Percentiles rank a stretch among this genome's conserved stretches.
phyloP scores from a whole-genome alignment of 345 rosid genomes.

The Corchorus capsularis region DNA sequence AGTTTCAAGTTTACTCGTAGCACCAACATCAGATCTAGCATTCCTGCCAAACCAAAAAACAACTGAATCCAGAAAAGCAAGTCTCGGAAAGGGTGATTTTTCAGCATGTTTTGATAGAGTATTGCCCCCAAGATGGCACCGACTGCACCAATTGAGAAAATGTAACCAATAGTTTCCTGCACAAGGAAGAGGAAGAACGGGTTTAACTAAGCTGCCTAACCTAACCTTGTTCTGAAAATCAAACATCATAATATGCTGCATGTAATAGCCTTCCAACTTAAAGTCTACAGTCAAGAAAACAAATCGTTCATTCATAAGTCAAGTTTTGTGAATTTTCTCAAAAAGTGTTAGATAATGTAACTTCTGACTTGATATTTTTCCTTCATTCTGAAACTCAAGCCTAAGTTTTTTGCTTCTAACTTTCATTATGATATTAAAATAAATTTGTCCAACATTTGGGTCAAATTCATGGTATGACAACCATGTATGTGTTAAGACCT shows the following conservation, averaged over 20 bases:
- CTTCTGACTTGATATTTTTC: too few species aligned
- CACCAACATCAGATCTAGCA: constrained; percentile 84
- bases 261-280: not conserved
- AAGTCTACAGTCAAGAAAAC: not conserved
- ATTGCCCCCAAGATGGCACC: constrained; percentile 78
- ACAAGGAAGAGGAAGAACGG: constrained; percentile 1
- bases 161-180: constrained; percentile 85
- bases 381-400: too few species aligned
- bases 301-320: too few species aligned
- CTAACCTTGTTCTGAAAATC: not conserved
- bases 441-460: too few species aligned
- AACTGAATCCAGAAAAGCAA: constrained; percentile 84
- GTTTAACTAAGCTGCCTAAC: not conserved
- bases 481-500: not conserved
- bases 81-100: constrained; percentile 71
- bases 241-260: not conserved
- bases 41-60: constrained; percentile 74
- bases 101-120: constrained; percentile 67
- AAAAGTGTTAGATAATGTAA: too few species aligned
- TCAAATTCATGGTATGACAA: not conserved
- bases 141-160: constrained; percentile 75
- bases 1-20: constrained; percentile 64
- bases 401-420: too few species aligned
- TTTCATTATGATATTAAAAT: too few species aligned
- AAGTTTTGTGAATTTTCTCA: too few species aligned